Evolutionary conservation across 2,329 filamentous ascomycete species (phyloP), one percentile per base, ranked within the genome.

Genomic region (Ascochyta fabae): DNA sequence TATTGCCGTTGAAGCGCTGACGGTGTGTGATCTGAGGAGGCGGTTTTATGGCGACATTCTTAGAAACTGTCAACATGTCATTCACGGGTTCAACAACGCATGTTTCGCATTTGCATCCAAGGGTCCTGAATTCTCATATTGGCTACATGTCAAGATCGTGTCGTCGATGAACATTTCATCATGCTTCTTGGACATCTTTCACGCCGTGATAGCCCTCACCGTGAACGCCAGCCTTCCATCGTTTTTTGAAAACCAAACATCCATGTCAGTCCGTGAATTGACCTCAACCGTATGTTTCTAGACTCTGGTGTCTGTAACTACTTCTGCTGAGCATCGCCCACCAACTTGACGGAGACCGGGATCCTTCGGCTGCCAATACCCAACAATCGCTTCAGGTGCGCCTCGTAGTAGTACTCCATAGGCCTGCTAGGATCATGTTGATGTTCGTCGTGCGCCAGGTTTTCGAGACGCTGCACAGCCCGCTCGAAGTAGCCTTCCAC

Each of bases 371-470:
- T 54, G 22, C 41, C 16, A 24, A 39, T 56, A 15, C 57, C 50
- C 33, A 74, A 60, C 23, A 71, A 38, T 31, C 61, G 65, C 49
- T 62, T 60, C 5, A 73, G 57, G 19, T 68, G 60, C 35, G 53
- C 47, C 16, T 68, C 40, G 43, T 71, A 73, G 60, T 70, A 67
- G 5, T 71, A 57, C 40, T 63, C 59, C 6, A 64, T 41, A n/a
- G 52, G 61, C 43, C 56, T 65, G 49, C 53, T 61, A 1, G 59
- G 40, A 23, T 71, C 62, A 1, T 47, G 48, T 8, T 50, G 46
- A 33, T 54, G 41, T 49, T 74, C 70, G 34, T 75, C 72, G 7
- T 58, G 26, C n/a, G 70, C 70, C n/a, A 75, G 47, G 56, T 75
- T 71, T 58, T 74, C 70, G 3, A 75, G 61, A 19, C 60, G 59